Evolutionary conservation across 306 rosid genomes (phyloP).

Genomic region (Parietaria judaica): DNA sequence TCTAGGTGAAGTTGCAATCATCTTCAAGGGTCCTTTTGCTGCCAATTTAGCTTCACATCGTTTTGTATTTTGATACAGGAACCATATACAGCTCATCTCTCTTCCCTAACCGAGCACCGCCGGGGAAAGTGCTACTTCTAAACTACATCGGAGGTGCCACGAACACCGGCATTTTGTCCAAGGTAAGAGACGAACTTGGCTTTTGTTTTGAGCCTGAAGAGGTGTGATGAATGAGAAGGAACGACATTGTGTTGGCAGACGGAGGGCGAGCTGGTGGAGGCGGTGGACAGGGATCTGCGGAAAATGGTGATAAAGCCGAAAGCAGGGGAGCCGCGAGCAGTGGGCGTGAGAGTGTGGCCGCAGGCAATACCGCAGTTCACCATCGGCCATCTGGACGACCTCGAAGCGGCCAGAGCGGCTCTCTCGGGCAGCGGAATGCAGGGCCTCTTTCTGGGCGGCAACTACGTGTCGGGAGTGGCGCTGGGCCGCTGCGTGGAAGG

Average conservation of each 20-base stretch:
- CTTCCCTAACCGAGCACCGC: constrained; percentile 88
- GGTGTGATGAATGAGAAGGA: neutral
- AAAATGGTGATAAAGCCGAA: constrained; percentile 62
- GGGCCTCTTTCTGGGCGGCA: constrained; percentile 86
- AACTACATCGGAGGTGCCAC: constrained; percentile 98
- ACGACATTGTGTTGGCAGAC: constrained; percentile 34
- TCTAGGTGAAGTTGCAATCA: constrained; percentile 44
- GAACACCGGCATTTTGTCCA: constrained; percentile 67
- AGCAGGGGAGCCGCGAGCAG: constrained; percentile 48
- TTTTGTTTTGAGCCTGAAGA: neutral
- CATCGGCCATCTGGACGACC: constrained; percentile 79
- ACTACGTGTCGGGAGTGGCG: constrained; percentile 87
- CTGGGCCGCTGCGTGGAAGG: constrained; percentile 97
- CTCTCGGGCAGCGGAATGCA: constrained; percentile 48
- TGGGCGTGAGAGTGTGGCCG: constrained; percentile 88
- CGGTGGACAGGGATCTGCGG: constrained; percentile 84
- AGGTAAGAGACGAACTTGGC: constrained; percentile 35
- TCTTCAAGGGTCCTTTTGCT: constrained; percentile 9
- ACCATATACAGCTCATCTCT: constrained; percentile 96
- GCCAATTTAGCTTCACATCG: constrained; percentile 17
- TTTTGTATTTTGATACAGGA: constrained; percentile 41
- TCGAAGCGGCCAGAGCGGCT: constrained; percentile 64
- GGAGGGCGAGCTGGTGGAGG: constrained; percentile 64
- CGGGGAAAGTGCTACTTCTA: constrained; percentile 84
- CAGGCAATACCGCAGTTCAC: constrained; percentile 96